phyloP scores from a whole-genome alignment of 2,329 filamentous ascomycete genomes.

The Sphaceloma murrayae region DNA sequence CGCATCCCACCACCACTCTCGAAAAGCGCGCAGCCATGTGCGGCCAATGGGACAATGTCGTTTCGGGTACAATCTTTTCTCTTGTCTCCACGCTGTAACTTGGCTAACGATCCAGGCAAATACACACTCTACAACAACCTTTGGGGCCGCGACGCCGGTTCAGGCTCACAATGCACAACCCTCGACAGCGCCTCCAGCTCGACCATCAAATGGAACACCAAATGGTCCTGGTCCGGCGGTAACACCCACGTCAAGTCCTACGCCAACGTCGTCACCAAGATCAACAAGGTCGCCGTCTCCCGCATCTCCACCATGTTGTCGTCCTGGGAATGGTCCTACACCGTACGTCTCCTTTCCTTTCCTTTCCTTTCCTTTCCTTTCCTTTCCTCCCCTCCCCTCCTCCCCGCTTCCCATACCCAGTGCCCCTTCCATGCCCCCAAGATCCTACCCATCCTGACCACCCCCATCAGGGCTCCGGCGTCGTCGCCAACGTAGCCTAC shows the following conservation, averaged over 20 bases:
- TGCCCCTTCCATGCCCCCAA: too few relatives aligned
- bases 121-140: constrained; percentile 35
- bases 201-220: constrained; percentile 37
- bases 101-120: constrained; percentile 12
- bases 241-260: constrained; percentile 35
- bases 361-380: too few relatives aligned
- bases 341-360: too few relatives aligned
- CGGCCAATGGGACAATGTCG: constrained; percentile 25
- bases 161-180: constrained; percentile 40
- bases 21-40: constrained; percentile 22
- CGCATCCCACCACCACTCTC: constrained; percentile 19
- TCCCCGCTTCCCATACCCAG: too few relatives aligned
- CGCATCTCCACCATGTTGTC: too few relatives aligned
- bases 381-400: too few relatives aligned
- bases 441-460: constrained; percentile 33
- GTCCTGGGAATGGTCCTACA: too few relatives aligned
- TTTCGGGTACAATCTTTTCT: constrained; percentile 20
- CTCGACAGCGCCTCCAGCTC: constrained; percentile 31
- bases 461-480: constrained; percentile 38
- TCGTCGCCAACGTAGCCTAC: constrained; percentile 52
- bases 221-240: constrained; percentile 26
- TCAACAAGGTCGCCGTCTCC: constrained; percentile 22
- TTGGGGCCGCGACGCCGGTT: constrained; percentile 36
- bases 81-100: not conserved
- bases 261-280: constrained; percentile 34